Conservation (phyloP, 345 rosid genomes). For the Gossypium australe region DNA sequence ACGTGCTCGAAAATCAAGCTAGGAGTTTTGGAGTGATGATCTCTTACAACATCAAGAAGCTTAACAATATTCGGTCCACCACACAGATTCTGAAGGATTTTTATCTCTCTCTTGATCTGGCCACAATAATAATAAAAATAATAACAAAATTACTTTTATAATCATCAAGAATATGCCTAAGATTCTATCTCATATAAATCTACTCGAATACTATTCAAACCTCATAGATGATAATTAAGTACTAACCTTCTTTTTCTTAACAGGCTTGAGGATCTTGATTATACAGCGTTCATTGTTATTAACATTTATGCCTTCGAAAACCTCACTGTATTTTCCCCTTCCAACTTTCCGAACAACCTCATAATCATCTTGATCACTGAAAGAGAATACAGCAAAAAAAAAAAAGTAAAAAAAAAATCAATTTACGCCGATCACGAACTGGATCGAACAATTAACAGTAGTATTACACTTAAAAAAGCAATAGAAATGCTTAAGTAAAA, state of each 20-base stretch:
- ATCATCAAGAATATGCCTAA: not conserved
- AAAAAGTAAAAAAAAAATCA: not conserved
- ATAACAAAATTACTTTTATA: not conserved
- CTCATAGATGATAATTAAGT: not conserved
- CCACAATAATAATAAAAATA: not conserved
- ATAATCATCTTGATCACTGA: constrained; percentile 78
- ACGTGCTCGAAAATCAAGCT: constrained; percentile 78
- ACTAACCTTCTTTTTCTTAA: constrained; percentile 78
- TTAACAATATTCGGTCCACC: constrained; percentile 73
- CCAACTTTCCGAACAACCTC: constrained; percentile 87
- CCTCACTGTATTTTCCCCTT: constrained; percentile 81
- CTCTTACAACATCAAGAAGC: constrained; percentile 73
- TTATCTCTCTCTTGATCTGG: constrained; percentile 83
- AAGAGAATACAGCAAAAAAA: constrained; percentile 10
- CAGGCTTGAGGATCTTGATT: constrained; percentile 86
- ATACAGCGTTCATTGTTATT: constrained; percentile 62
- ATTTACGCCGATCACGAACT: not conserved
- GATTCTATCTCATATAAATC: constrained; percentile 6
- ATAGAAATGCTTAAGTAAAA: not conserved
- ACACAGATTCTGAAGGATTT: constrained; percentile 75
- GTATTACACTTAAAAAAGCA: not conserved
- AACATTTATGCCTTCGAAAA: constrained; percentile 71
- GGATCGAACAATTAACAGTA: not conserved
- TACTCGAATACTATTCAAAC: not conserved
- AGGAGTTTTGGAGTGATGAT: constrained; percentile 79